These are phyloP conservation scores for Hysterium pulicare DNA, from an alignment of 2,329 filamentous ascomycete species.

Conservation along the genomic window DNA sequence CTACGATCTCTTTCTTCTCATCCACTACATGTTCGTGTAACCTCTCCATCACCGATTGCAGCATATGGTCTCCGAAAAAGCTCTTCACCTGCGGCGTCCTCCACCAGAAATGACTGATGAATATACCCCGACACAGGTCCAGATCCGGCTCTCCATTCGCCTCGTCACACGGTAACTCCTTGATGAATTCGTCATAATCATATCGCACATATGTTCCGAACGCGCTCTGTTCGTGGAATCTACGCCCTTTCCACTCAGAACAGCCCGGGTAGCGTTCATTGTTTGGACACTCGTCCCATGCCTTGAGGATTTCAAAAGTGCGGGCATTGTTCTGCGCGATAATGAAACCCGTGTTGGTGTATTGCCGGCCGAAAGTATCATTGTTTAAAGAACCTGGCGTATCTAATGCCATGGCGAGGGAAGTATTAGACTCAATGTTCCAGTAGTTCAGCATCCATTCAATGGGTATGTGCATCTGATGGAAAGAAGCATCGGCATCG, in stretches of 20 bases:
- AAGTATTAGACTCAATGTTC: slow-evolving; percentile 38
- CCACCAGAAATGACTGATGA: slow-evolving; percentile 4
- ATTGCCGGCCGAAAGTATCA: slow-evolving; percentile 23
- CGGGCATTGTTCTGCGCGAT: slow-evolving; percentile 45
- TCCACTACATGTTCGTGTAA: slow-evolving; percentile 1
- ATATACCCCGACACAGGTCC: not conserved
- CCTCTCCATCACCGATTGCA: slow-evolving; percentile 3
- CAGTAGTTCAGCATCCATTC: slow-evolving; percentile 53
- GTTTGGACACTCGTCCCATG: slow-evolving; percentile 31
- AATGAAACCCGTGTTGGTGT: slow-evolving; percentile 48
- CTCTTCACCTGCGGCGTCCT: not conserved
- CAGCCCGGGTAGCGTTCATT: slow-evolving; percentile 9
- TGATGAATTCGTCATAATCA: slow-evolving; percentile 6
- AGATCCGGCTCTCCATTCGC: slow-evolving; percentile 11
- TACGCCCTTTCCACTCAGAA: slow-evolving; percentile 5
- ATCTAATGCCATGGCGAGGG: slow-evolving; percentile 39
- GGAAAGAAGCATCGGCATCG: slow-evolving; percentile 49
- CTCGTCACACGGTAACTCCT: slow-evolving; percentile 12
- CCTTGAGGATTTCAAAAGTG: slow-evolving; percentile 43
- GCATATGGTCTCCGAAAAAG: not conserved
- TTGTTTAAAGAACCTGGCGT: slow-evolving; percentile 25
- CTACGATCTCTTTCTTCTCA: slow-evolving; percentile 1
- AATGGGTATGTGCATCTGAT: slow-evolving; percentile 46
- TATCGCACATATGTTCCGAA: slow-evolving; percentile 11
- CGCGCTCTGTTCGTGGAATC: slow-evolving; percentile 11